Conservation (phyloP, 139 green algal genomes). For the Gonium pectorale region DNA sequence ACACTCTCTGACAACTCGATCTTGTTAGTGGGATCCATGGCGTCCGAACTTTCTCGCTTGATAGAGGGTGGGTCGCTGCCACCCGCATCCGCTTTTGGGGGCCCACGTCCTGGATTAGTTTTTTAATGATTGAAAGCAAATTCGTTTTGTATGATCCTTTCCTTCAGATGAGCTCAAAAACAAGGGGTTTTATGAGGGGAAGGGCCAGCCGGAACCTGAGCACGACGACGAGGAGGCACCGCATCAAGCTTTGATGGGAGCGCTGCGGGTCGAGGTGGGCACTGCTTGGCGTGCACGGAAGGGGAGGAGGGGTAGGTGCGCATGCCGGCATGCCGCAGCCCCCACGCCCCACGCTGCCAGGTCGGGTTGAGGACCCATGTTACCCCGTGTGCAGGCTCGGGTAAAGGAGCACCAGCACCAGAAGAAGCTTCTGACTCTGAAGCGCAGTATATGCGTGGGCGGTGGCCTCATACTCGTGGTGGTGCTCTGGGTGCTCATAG, state of each 20-base stretch:
- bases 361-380: neutral
- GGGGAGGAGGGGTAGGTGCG: too few species aligned
- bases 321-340: too few species aligned
- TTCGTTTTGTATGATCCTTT: neutral
- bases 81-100: neutral
- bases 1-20: too few species aligned
- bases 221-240: constrained; percentile 45
- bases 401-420: constrained; percentile 62
- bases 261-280: constrained; percentile 60
- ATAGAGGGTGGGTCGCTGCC: too few species aligned
- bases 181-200: constrained; percentile 47
- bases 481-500: constrained; percentile 48
- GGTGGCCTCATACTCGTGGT: constrained; percentile 61
- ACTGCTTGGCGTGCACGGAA: neutral
- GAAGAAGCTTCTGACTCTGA: constrained; percentile 60
- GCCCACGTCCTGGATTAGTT: neutral
- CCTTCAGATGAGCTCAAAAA: constrained; percentile 49
- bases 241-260: constrained; percentile 58
- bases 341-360: neutral
- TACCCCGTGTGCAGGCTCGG: constrained; percentile 42
- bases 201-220: too few species aligned
- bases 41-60: constrained; percentile 11
- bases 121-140: neutral
- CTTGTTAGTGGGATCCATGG: too few species aligned
- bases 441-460: constrained; percentile 64